Evolutionary conservation across 1,284 basidiomycete species (phyloP).

Genomic region (Taiwanofungus camphoratus): DNA sequence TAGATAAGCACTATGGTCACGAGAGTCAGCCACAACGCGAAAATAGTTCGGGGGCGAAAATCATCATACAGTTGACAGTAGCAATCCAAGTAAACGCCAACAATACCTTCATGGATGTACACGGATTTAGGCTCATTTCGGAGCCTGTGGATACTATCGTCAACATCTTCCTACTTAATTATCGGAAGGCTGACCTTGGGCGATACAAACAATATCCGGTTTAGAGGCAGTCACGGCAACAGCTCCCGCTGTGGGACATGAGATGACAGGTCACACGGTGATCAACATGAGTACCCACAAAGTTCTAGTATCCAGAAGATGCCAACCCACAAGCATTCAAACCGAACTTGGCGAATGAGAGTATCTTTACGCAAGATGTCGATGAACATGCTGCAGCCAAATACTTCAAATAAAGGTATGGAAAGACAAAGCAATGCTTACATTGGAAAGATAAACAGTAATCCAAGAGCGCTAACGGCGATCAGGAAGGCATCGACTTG

Average conservation of each 20-base stretch:
- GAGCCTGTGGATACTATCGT: slow-evolving; percentile 13
- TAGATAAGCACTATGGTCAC: slow-evolving; percentile 37
- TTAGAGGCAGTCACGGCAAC: slow-evolving; percentile 5
- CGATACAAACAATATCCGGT: slow-evolving; percentile 10
- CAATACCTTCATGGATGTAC: slow-evolving; percentile 52
- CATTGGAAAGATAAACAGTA: slow-evolving; percentile 57
- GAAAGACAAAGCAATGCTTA: slow-evolving; percentile 28
- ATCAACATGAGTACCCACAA: slow-evolving; percentile 36
- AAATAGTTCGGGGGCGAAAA: slow-evolving; percentile 1
- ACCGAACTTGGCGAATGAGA: slow-evolving; percentile 59
- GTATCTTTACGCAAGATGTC: slow-evolving; percentile 50
- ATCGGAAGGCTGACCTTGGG: slow-evolving; percentile 6
- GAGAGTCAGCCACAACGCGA: neutral
- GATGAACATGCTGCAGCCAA: slow-evolving; percentile 46
- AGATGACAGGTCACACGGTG: neutral
- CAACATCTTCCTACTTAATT: too few relatives aligned
- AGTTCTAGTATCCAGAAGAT: slow-evolving; percentile 55
- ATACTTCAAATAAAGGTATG: neutral
- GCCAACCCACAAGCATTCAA: slow-evolving; percentile 60
- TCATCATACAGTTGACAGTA: slow-evolving; percentile 44
- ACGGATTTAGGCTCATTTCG: slow-evolving; percentile 29
- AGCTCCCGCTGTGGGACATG: slow-evolving; percentile 1
- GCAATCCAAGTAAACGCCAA: slow-evolving; percentile 62
- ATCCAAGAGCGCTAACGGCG: slow-evolving; percentile 52
- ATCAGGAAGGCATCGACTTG: slow-evolving; percentile 57